A percentile compares a stretch with the other conserved stretches of the same genome.
phyloP scores from a whole-genome alignment of 345 rosid genomes.

The Rhizophora mangle region DNA sequence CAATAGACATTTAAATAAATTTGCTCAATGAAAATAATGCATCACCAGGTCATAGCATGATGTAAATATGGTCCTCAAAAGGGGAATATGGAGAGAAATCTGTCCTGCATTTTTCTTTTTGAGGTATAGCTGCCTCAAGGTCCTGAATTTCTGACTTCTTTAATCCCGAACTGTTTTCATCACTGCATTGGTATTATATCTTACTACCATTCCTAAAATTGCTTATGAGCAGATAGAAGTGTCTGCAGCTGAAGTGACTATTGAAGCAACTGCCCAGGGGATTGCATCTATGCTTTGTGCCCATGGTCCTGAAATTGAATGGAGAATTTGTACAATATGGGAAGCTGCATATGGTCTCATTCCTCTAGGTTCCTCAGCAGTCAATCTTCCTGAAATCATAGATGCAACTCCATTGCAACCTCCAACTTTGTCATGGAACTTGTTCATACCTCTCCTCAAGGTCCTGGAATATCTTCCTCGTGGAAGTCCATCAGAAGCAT shows the following conservation, averaged over 20 bases:
- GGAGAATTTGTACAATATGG: conserved; percentile 99
- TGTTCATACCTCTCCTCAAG: conserved; percentile 93
- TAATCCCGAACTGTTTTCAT: neutral
- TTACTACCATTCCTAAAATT: conserved; percentile 24
- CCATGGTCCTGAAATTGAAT: conserved; percentile 98
- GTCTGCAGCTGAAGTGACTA: conserved; percentile 92
- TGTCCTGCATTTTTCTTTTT: neutral
- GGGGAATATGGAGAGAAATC: neutral
- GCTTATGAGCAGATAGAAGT: conserved; percentile 66
- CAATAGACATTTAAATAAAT: no score
- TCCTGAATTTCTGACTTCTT: neutral
- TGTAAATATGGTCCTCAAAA: neutral
- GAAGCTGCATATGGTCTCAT: conserved; percentile 97
- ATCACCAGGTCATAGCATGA: neutral
- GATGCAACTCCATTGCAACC: conserved; percentile 94
- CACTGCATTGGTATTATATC: conserved; percentile 1
- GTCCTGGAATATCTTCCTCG: conserved; percentile 97
- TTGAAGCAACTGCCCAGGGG: conserved; percentile 99
- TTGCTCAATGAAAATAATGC: no score
- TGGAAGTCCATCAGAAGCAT: conserved; percentile 99
- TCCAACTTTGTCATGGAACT: conserved; percentile 87
- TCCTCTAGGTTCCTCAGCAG: conserved; percentile 89
- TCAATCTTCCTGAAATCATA: conserved; percentile 95
- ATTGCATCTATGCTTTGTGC: conserved; percentile 99
- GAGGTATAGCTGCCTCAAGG: neutral